Evolutionary conservation across 2,329 filamentous ascomycete genomes (phyloP), one percentile per base, ranked within the genome.

Genomic region (Aspergillus sp.): DNA sequence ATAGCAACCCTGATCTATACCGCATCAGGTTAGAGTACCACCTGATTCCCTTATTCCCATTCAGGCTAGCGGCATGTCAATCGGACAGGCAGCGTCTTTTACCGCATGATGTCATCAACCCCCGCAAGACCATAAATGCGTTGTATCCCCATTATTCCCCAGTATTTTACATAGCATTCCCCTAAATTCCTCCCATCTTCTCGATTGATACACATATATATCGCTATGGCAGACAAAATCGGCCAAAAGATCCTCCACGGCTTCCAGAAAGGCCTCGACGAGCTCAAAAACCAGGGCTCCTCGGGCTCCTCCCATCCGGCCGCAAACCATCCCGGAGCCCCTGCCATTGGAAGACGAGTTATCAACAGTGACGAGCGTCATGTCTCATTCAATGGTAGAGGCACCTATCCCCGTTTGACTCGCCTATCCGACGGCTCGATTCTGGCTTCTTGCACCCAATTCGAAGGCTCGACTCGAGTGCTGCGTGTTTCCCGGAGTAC

Each of bases 391-490:
- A 60, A 70, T 39, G 57, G 63, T 2, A 57, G 56, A 9, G 74
- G 73, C 43, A 76, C 74, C 1, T 77, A 77, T 50, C 73, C 74
- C 1, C 74, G 74, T 10, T 64, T 76, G 4, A 68, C 70, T 35
- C 66, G 67, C 5, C 66, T 77, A 0, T 59, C 65, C 0, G 73
- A 76, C 45, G 73, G 73, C 25, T 66, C 68, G 5, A 65, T 78
- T n/a, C 64, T 77, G 1, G 69, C 70, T 27, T 67, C 65, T n/a
- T 73, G 70, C 45, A 77, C 74, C 0, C 66, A 66, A 13, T 68
- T 70, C 48, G 61, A 67, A 1, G 63, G 66, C 12, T 61, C 59
- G 1, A 54, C 60, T 15, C 70, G 67, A n/a, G 58, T 70, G 9
- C 64, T 77, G 13, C 60, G 65, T 12, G 61, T 77, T n/a, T 67